Evolutionary conservation across 164 flowering plant species (phyloP).

Genomic region (Cinnamomum chago): DNA sequence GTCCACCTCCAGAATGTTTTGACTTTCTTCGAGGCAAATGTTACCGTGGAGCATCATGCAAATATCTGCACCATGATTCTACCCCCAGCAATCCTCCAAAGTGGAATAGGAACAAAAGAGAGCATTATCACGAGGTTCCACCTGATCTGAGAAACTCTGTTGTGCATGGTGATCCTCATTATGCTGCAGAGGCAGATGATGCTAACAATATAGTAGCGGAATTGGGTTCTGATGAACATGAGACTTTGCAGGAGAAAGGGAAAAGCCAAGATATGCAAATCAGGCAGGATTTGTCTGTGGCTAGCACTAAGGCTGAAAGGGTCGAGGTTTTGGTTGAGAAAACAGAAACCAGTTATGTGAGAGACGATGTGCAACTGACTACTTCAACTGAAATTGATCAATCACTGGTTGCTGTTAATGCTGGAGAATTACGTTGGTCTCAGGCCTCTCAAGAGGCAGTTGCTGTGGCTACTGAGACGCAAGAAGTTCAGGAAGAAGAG

Average conservation of each 20-base stretch:
- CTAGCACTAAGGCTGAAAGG: conserved; percentile 13
- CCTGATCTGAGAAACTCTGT: conserved; percentile 20
- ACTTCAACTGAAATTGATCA: conserved; percentile 22
- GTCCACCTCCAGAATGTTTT: conserved; percentile 46
- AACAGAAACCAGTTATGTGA: conserved; percentile 11
- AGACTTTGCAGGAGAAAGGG: conserved; percentile 14
- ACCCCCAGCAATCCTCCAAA: conserved; percentile 34
- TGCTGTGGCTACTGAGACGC: conserved; percentile 13
- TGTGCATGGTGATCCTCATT: conserved; percentile 16
- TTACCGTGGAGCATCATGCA: conserved; percentile 75
- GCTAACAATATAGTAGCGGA: conserved; percentile 4
- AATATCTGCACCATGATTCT: conserved; percentile 51
- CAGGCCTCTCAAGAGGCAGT: conserved; percentile 15
- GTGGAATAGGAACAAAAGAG: conserved; percentile 30
- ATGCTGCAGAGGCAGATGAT: conserved; percentile 6
- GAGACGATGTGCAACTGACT: conserved; percentile 15
- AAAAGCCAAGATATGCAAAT: conserved; percentile 18
- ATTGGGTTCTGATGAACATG: conserved; percentile 15
- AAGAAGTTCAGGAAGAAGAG: conserved; percentile 8
- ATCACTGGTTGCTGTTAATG: conserved; percentile 9
- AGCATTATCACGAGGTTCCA: conserved; percentile 28
- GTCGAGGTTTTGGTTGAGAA: conserved; percentile 19
- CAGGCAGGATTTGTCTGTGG: conserved; percentile 11
- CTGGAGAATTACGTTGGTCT: conserved; percentile 11
- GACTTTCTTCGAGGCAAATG: conserved; percentile 73